Evolutionary conservation across 2,329 filamentous ascomycete genomes (phyloP).

Genomic region (Neophaeococcomyces mojaviensis): DNA sequence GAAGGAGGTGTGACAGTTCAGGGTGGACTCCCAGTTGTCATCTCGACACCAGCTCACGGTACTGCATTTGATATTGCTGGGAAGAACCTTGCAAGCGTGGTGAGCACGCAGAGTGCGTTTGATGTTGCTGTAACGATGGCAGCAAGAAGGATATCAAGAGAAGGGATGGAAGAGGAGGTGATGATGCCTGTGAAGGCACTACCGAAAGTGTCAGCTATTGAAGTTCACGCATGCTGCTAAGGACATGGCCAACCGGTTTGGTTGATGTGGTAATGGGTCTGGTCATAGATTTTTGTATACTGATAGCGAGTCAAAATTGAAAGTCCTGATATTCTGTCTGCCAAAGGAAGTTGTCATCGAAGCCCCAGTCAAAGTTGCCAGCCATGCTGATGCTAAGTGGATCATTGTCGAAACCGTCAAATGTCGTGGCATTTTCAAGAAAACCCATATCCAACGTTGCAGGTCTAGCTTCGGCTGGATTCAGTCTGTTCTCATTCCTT

Average conservation of each 20-base stretch:
- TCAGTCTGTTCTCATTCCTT: neutral
- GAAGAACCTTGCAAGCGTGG: conserved; percentile 25
- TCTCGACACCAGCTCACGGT: conserved; percentile 28
- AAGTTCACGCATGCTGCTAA: conserved; percentile 1
- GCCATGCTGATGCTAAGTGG: neutral
- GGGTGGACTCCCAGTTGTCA: conserved; percentile 27
- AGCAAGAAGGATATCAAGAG: conserved; percentile 3
- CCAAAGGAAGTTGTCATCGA: conserved; percentile 6
- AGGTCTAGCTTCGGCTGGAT: too few relatives aligned
- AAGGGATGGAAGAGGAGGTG: neutral
- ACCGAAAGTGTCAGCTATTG: neutral
- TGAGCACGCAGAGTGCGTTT: conserved; percentile 29
- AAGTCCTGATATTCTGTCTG: neutral
- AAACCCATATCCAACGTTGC: too few relatives aligned
- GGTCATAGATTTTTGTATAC: neutral
- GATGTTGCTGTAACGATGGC: conserved; percentile 26
- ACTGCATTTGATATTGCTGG: conserved; percentile 29
- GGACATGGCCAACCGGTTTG: neutral
- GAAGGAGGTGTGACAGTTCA: conserved; percentile 31
- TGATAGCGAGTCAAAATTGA: neutral
- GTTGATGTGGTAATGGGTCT: too few relatives aligned
- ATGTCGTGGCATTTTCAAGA: neutral
- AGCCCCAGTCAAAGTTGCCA: conserved; percentile 2
- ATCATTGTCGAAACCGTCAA: neutral
- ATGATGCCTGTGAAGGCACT: neutral